These are phyloP conservation scores for Aspergillus indologenus DNA, from an alignment of 495 filamentous ascomycete genomes.

Conservation along the genomic window DNA sequence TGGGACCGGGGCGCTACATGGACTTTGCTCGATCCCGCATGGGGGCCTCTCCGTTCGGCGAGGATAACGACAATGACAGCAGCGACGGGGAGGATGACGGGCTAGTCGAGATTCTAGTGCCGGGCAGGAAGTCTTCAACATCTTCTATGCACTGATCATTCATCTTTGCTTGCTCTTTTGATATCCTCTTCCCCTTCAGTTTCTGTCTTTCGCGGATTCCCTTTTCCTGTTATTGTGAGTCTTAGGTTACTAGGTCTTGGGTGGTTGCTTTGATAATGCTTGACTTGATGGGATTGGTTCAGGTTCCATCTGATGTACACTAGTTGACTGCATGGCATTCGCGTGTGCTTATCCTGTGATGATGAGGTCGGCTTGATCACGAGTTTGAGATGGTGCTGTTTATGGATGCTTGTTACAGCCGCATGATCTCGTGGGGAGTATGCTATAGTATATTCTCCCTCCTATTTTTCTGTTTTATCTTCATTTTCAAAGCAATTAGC, in stretches of 20 bases:
- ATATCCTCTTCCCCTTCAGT: background rate
- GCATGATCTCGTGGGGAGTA: background rate
- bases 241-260: background rate
- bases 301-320: slow-evolving; percentile 1
- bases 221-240: background rate
- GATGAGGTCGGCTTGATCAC: background rate
- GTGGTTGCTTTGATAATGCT: slow-evolving; percentile 2
- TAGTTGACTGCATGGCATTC: slow-evolving; percentile 3
- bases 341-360: background rate
- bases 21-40: slow-evolving; percentile 32
- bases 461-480: background rate
- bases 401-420: background rate
- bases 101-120: slow-evolving; percentile 47
- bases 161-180: background rate
- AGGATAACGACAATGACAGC: slow-evolving; percentile 43
- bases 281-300: background rate
- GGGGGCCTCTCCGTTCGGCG: slow-evolving; percentile 38
- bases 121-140: slow-evolving; percentile 39
- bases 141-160: background rate
- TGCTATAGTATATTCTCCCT: background rate
- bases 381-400: too few relatives aligned
- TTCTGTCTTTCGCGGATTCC: background rate
- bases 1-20: slow-evolving; percentile 35
- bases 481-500: background rate
- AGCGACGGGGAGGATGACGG: slow-evolving; percentile 49